phyloP scores from a whole-genome alignment of 192 early-diverging fungal species.

The Borealophlyctis nickersoniae region DNA sequence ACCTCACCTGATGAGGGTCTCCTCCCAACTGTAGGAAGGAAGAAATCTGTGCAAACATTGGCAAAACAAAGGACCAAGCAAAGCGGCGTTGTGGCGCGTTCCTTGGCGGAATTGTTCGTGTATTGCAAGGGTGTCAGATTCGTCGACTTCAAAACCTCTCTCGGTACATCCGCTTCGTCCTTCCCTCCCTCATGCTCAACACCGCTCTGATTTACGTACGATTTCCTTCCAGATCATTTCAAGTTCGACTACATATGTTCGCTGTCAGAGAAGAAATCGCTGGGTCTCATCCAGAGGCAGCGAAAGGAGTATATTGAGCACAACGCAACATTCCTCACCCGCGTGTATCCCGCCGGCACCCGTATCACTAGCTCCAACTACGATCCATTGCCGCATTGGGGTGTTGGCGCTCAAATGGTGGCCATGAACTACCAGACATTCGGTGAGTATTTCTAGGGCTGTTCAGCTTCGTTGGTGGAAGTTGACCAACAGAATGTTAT shows the following conservation, averaged over 20 bases:
- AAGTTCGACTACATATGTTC: constrained; percentile 68
- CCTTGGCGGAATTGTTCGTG: constrained; percentile 37
- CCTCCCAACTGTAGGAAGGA: not conserved
- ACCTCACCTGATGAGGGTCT: constrained; percentile 23
- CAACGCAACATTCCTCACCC: constrained; percentile 60
- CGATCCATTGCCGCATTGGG: constrained; percentile 82
- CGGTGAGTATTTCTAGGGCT: constrained; percentile 38
- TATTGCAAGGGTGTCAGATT: constrained; percentile 40
- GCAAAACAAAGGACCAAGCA: too few relatives aligned
- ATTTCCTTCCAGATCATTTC: constrained; percentile 38
- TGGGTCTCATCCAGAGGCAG: constrained; percentile 50
- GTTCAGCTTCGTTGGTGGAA: constrained; percentile 12
- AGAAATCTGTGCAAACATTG: constrained; percentile 19
- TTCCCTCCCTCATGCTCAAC: not conserved
- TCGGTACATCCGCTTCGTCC: constrained; percentile 36
- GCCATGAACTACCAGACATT: constrained; percentile 86
- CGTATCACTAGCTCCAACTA: constrained; percentile 81
- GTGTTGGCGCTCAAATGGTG: constrained; percentile 76
- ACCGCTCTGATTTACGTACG: not conserved
- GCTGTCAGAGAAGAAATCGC: constrained; percentile 65
- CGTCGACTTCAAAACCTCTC: constrained; percentile 34
- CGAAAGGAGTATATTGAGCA: constrained; percentile 52
- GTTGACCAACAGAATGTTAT: not conserved
- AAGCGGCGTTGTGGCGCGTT: constrained; percentile 32
- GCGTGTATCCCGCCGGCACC: constrained; percentile 78